Percentiles rank a stretch among this genome's conserved stretches.
Conservation (phyloP, 2,329 filamentous ascomycete genomes). For the Exophiala sideris region DNA sequence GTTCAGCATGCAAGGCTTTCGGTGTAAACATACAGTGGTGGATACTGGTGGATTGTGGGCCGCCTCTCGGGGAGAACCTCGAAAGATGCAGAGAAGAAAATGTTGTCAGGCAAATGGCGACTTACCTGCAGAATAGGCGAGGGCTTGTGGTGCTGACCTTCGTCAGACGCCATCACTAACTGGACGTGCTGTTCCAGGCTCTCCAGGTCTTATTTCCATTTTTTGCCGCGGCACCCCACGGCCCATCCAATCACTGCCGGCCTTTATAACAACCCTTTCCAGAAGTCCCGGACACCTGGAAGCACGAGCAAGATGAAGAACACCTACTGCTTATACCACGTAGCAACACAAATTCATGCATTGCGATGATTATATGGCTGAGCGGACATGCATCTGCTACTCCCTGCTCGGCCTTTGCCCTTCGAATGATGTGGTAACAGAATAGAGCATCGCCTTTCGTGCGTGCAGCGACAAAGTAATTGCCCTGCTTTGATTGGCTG, state of each 20-base stretch:
- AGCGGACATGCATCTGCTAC: too few relatives aligned
- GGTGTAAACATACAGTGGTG: too few relatives aligned
- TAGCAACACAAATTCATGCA: neutral
- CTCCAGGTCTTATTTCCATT: too few relatives aligned
- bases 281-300: conserved; percentile 4
- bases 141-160: too few relatives aligned
- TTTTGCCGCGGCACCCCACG: too few relatives aligned
- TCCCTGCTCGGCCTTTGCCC: neutral
- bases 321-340: neutral
- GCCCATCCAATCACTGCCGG: too few relatives aligned
- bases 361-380: too few relatives aligned
- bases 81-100: too few relatives aligned
- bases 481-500: conserved; percentile 19
- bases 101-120: too few relatives aligned
- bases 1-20: neutral
- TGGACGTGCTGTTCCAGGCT: too few relatives aligned
- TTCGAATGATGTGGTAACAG: neutral
- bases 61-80: neutral
- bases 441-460: neutral
- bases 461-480: conserved; percentile 9
- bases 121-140: too few relatives aligned
- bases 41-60: neutral
- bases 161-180: too few relatives aligned
- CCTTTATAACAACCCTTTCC: neutral
- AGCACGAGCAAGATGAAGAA: neutral